Base-by-base conservation (phyloP, 192 early-diverging fungal species). In the Jimgerdemannia lactiflua region DNA sequence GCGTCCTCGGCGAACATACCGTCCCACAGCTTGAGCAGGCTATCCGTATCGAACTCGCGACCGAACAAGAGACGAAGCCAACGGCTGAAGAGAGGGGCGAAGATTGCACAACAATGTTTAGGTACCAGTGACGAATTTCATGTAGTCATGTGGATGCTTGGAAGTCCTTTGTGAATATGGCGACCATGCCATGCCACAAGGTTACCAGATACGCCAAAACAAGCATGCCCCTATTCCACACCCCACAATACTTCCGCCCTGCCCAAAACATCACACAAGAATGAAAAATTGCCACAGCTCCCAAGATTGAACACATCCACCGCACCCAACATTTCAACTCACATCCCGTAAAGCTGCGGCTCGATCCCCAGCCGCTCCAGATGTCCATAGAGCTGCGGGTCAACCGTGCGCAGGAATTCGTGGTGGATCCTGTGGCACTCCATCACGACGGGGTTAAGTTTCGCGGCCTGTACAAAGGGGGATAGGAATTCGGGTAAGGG, bases 61-160 rank as follows among this genome's bases (percentile, higher is more conserved):
- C 94, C 92, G 88, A 97, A 99, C 9, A 99, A 86, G 43, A 99
- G 82, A 44, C 97, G 87, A 67, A 96, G 84, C 97, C 97, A 99
- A 18, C 96, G 92, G 70, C 92, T 91, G 64, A 44, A 67, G 64
- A 54, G 29, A 29, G 70, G 10, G 40, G 39, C 19, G 17, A 4
- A 29, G 19, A 39, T 68, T 39, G 66, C 3, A 65, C 29, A 29
- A 29, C 29, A 29, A 29, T 29, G 29, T 29, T 29, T 29, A 29
- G 29, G 29, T 29, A 29, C 29, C 29, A 29, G 29, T 29, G 29
- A 29, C 29, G 29, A 29, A 29, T 29, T 29, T 29, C 29, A 29
- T 29, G 29, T 29, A 29, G 29, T 29, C 29, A 29, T 29, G 29
- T 29, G 29, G 29, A 29, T 1, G 29, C 29, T 29, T 29, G 29